These are phyloP conservation scores for Reutealis trisperma DNA, from an alignment of 345 rosid species.

Conservation along the genomic window DNA sequence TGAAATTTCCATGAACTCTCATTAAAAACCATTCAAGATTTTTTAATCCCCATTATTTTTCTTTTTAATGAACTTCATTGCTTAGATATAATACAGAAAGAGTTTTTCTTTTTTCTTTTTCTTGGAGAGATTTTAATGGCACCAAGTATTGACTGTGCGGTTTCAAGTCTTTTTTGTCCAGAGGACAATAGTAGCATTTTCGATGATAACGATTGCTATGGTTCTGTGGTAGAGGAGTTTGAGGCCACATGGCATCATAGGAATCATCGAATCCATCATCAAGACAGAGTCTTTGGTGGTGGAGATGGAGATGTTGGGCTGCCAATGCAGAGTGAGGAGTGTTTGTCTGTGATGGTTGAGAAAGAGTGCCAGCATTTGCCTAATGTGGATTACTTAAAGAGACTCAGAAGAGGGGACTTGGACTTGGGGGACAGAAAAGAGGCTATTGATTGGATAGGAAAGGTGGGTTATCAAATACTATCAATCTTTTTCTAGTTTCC, in stretches of 20 bases:
- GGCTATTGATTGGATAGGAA: constrained; percentile 61
- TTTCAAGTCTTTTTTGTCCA: constrained; percentile 56
- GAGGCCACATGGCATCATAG: constrained; percentile 35
- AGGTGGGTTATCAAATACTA: constrained; percentile 42
- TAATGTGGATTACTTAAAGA: constrained; percentile 45
- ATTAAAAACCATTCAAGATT: constrained; percentile 3
- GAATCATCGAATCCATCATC: constrained; percentile 27
- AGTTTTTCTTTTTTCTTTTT: not conserved
- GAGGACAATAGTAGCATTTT: constrained; percentile 51
- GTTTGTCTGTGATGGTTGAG: constrained; percentile 51
- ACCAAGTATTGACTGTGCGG: constrained; percentile 55
- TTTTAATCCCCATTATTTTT: constrained; percentile 4
- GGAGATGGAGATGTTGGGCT: constrained; percentile 13
- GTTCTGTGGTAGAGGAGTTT: constrained; percentile 34
- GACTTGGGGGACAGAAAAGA: constrained; percentile 48
- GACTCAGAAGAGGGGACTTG: constrained; percentile 59
- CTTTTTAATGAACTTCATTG: constrained; percentile 21
- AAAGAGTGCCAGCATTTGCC: constrained; percentile 63
- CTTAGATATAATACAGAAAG: constrained; percentile 6
- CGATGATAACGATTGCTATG: constrained; percentile 39
- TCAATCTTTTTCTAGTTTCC: not conserved
- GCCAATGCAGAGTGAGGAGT: constrained; percentile 60
- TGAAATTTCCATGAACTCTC: not conserved
- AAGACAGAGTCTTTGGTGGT: constrained; percentile 25
- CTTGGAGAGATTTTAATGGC: constrained; percentile 42